Evolutionary conservation across 2,329 filamentous ascomycete species (phyloP).

Genomic region (Aspergillus flavus): DNA sequence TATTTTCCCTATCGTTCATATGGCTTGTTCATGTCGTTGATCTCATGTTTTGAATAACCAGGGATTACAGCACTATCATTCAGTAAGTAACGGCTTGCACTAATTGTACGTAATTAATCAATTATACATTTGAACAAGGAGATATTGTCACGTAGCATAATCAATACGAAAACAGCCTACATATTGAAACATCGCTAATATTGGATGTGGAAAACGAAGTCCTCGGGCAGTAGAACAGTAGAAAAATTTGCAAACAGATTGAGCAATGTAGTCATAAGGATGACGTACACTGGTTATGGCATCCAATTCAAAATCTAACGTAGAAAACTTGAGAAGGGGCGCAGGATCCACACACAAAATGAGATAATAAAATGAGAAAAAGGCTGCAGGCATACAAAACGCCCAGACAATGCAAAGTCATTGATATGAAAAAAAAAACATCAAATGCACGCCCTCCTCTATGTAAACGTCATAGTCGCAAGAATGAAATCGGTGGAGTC

Average conservation of each 20-base stretch:
- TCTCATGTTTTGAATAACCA: not conserved
- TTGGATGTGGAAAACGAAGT: not conserved
- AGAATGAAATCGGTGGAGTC: not conserved
- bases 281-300: not conserved
- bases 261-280: not conserved
- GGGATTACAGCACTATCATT: not conserved
- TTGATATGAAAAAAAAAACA: slow-evolving; percentile 1
- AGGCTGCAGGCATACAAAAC: slow-evolving; percentile 11
- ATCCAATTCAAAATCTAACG: not conserved
- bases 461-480: slow-evolving; percentile 12
- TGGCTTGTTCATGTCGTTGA: not conserved
- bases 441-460: not conserved
- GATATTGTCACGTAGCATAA: not conserved
- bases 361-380: slow-evolving; percentile 2
- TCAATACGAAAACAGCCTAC: not conserved
- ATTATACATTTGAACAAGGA: not conserved
- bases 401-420: slow-evolving; percentile 18
- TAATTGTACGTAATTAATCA: not conserved
- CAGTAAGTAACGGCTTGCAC: not conserved
- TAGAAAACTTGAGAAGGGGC: not conserved
- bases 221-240: no score
- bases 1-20: slow-evolving; percentile 4
- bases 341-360: not conserved
- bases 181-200: not conserved
- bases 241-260: not conserved